These are phyloP conservation scores for Penicillium freii DNA, from an alignment of 2,329 filamentous ascomycete species.

Conservation along the genomic window DNA sequence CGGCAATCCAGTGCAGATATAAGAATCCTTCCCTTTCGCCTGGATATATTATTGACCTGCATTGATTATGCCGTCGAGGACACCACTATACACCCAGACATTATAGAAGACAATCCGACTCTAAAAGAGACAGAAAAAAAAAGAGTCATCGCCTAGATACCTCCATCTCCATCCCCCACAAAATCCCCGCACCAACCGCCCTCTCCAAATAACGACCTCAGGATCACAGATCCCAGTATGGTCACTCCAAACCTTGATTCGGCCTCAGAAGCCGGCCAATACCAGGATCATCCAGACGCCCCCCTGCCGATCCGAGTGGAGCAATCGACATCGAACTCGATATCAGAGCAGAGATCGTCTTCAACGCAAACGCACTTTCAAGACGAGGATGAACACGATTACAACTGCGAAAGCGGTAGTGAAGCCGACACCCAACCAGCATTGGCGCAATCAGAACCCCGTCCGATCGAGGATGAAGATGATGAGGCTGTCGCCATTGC, in stretches of 20 bases:
- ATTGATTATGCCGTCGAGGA: neutral
- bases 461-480: conserved; percentile 13
- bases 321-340: neutral
- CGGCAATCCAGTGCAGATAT: neutral
- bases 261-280: neutral
- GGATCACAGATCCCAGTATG: neutral
- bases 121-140: neutral
- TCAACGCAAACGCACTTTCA: neutral
- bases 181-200: conserved; percentile 1
- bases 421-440: neutral
- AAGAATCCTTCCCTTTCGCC: neutral
- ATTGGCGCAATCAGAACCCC: conserved; percentile 20
- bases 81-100: neutral
- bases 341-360: neutral
- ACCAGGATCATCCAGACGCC: conserved; percentile 19
- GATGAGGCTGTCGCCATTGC: neutral
- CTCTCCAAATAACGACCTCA: conserved; percentile 3
- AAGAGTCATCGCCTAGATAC: neutral
- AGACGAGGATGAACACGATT: neutral
- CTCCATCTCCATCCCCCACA: conserved; percentile 1
- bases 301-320: conserved; percentile 12
- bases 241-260: neutral
- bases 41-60: neutral
- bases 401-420: conserved; percentile 3
- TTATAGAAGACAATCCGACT: neutral